Evolutionary conservation across 2,329 filamentous ascomycete genomes (phyloP).

Genomic region (Colletotrichum viniferum): DNA sequence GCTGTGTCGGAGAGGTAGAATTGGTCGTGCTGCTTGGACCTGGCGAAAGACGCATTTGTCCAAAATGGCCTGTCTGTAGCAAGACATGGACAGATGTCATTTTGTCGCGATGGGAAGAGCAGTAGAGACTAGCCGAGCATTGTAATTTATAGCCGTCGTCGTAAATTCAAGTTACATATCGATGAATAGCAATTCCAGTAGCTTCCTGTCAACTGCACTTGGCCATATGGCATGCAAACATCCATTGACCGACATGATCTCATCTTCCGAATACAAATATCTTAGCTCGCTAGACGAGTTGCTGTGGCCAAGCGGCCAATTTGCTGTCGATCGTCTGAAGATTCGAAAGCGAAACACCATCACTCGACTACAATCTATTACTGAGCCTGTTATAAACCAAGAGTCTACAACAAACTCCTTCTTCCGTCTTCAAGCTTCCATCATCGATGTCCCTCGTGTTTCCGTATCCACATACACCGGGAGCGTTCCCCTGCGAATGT

Average conservation of each 20-base stretch:
- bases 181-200: too few relatives aligned
- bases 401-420: background rate
- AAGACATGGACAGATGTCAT: too few relatives aligned
- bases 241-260: background rate
- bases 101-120: too few relatives aligned
- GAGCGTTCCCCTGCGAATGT: background rate
- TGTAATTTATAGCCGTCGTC: too few relatives aligned
- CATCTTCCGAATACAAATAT: background rate
- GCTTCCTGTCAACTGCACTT: too few relatives aligned
- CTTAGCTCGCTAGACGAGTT: background rate
- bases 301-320: fast-evolving
- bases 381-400: fast-evolving
- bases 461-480: background rate
- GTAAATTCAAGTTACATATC: too few relatives aligned
- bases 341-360: background rate
- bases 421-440: background rate
- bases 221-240: too few relatives aligned
- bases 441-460: background rate
- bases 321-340: too few relatives aligned
- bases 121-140: too few relatives aligned
- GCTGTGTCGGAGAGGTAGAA: too few relatives aligned
- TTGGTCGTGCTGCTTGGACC: background rate
- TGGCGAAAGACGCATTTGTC: background rate
- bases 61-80: too few relatives aligned
- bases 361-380: background rate